Evolutionary conservation across 768 basidiomycete genomes (phyloP).

Genomic region (Rossbeevera mucosa): DNA sequence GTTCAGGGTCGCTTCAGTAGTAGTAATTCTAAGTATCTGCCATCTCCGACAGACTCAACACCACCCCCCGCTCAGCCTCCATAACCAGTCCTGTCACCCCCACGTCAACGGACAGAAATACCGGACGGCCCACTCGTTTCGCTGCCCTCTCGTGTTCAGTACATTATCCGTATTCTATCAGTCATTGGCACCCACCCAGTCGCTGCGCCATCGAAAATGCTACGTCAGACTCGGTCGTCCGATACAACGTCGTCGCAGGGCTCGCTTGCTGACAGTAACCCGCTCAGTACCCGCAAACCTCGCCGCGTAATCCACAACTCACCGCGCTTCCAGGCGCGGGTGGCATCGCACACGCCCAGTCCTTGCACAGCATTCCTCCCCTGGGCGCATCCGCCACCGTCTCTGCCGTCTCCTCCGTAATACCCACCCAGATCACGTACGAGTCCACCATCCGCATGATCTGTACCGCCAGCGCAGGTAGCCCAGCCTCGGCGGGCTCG

Average conservation of each 20-base stretch:
- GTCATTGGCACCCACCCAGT: conserved; percentile 52
- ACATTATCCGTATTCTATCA: background rate
- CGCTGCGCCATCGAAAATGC: conserved; percentile 75
- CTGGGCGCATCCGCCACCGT: conserved; percentile 45
- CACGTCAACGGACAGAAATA: conserved; percentile 71
- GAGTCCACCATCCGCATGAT: conserved; percentile 63
- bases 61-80: conserved; percentile 58
- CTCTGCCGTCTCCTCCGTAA: conserved; percentile 44
- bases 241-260: conserved; percentile 61
- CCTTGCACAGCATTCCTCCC: conserved; percentile 56
- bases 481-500: conserved; percentile 43
- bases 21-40: background rate
- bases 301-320: conserved; percentile 7
- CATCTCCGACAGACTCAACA: conserved; percentile 28
- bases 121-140: conserved; percentile 56
- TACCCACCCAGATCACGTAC: conserved; percentile 81
- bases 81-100: conserved; percentile 44
- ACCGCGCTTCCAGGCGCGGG: conserved; percentile 25
- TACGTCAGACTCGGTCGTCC: conserved; percentile 55
- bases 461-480: conserved; percentile 61
- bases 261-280: conserved; percentile 1
- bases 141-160: conserved; percentile 38
- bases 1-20: conserved; percentile 31
- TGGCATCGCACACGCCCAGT: conserved; percentile 87
- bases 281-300: conserved; percentile 4